These are phyloP conservation scores for Aspergillus sclerotioniger DNA, from an alignment of 495 filamentous ascomycete species.

Conservation along the genomic window DNA sequence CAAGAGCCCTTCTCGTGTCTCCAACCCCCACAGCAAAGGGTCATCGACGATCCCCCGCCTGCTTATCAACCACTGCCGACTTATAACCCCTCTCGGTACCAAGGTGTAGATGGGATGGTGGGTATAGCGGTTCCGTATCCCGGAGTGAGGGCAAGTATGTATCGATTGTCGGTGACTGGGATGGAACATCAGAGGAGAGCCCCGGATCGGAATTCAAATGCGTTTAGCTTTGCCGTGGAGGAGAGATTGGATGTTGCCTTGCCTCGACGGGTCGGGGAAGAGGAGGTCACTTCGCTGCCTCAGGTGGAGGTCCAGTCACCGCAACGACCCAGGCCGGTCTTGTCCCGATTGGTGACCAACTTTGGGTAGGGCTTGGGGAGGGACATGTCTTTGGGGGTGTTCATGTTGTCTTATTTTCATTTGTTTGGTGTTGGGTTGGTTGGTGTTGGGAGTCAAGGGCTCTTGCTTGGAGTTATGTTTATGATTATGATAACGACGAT, in stretches of 20 bases:
- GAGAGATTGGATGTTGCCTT: neutral
- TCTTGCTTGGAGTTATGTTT: neutral
- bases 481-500: neutral
- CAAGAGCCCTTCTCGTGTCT: too few species aligned
- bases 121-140: neutral
- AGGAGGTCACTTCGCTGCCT: neutral
- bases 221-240: neutral
- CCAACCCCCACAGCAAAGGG: neutral
- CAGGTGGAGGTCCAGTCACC: slow-evolving; percentile 10
- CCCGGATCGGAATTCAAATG: neutral
- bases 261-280: neutral
- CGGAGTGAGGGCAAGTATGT: neutral
- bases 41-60: slow-evolving; percentile 18
- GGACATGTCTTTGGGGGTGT: neutral
- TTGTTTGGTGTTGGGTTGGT: neutral
- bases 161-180: neutral
- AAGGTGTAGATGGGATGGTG: slow-evolving; percentile 3
- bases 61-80: slow-evolving; percentile 20
- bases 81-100: slow-evolving; percentile 24
- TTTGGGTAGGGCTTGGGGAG: slow-evolving; percentile 21
- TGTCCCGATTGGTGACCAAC: slow-evolving; percentile 43
- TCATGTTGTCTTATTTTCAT: neutral
- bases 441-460: neutral
- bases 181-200: neutral
- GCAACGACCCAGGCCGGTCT: slow-evolving; percentile 36